These are phyloP conservation scores for Erysimum pusillum DNA, from an alignment of 441 rosid species.

Conservation along the genomic window DNA sequence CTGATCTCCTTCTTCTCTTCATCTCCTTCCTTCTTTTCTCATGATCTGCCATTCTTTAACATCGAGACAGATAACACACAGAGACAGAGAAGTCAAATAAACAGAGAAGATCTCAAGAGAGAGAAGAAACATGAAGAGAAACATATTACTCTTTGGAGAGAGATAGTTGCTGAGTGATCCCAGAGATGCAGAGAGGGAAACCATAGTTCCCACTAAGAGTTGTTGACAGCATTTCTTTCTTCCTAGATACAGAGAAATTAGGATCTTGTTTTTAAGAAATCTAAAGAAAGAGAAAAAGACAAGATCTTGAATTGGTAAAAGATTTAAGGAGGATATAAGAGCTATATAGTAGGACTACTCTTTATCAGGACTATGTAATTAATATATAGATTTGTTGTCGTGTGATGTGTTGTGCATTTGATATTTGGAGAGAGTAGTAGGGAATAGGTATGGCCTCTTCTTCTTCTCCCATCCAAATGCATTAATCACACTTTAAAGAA, in stretches of 20 bases:
- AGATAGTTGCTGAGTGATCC: constrained; percentile 53
- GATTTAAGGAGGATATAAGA: constrained; percentile 15
- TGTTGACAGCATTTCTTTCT: constrained; percentile 55
- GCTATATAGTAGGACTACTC: constrained; percentile 26
- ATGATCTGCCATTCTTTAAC: constrained; percentile 63
- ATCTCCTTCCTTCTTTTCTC: constrained; percentile 62
- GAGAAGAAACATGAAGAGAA: not conserved
- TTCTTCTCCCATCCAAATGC: constrained; percentile 10
- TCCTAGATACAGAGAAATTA: constrained; percentile 18
- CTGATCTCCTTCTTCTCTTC: constrained; percentile 53
- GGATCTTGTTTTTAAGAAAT: constrained; percentile 22
- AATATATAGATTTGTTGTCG: constrained; percentile 22
- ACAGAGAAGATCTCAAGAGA: not conserved
- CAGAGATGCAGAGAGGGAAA: constrained; percentile 64
- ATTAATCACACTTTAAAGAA: constrained; percentile 6
- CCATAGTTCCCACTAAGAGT: constrained; percentile 61
- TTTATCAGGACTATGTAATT: constrained; percentile 30
- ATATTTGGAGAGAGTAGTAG: constrained; percentile 29
- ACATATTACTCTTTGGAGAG: constrained; percentile 53
- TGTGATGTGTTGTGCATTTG: constrained; percentile 22
- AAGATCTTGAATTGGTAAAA: constrained; percentile 32
- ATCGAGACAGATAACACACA: not conserved
- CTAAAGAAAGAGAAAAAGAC: constrained; percentile 4
- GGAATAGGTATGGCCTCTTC: constrained; percentile 31
- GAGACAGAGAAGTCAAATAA: not conserved